These are phyloP conservation scores for Pulveroboletus frians DNA, from an alignment of 768 basidiomycete genomes.

Conservation along the genomic window DNA sequence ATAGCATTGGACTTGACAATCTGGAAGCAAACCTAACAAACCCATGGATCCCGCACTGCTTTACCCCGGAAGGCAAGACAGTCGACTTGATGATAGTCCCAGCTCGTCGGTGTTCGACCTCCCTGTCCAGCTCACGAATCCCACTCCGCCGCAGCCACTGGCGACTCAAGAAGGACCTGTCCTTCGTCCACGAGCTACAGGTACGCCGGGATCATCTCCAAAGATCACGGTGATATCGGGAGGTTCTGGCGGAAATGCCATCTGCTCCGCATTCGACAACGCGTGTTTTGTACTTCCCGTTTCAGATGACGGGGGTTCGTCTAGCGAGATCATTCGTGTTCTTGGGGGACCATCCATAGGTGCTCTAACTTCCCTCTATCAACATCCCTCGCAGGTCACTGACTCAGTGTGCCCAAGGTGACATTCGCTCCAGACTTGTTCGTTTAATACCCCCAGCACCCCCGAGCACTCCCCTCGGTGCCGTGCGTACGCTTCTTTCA, in stretches of 20 bases:
- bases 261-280: conserved; percentile 75
- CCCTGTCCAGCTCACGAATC: conserved; percentile 40
- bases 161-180: conserved; percentile 11
- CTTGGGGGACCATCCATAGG: conserved; percentile 84
- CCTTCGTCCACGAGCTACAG: conserved; percentile 5
- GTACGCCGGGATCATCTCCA: conserved; percentile 15
- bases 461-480: conserved; percentile 55
- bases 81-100: conserved; percentile 41
- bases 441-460: conserved; percentile 74
- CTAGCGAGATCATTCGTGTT: conserved; percentile 90
- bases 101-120: conserved; percentile 75
- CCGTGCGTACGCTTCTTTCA: conserved; percentile 72
- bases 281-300: conserved; percentile 87
- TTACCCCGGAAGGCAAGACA: conserved; percentile 3
- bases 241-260: conserved; percentile 91
- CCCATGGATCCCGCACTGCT: conserved; percentile 16
- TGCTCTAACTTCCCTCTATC: conserved; percentile 27
- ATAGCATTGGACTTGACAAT: background rate
- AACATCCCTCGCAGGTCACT: conserved; percentile 10
- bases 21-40: background rate
- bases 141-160: conserved; percentile 19
- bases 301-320: conserved; percentile 93
- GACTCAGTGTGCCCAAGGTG: conserved; percentile 44
- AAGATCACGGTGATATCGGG: conserved; percentile 81
- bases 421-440: conserved; percentile 84